Percentiles rank a stretch among this genome's conserved stretches.
Evolutionary conservation across 495 filamentous ascomycete species (phyloP).

Genomic region (Penicillium coprophilum): DNA sequence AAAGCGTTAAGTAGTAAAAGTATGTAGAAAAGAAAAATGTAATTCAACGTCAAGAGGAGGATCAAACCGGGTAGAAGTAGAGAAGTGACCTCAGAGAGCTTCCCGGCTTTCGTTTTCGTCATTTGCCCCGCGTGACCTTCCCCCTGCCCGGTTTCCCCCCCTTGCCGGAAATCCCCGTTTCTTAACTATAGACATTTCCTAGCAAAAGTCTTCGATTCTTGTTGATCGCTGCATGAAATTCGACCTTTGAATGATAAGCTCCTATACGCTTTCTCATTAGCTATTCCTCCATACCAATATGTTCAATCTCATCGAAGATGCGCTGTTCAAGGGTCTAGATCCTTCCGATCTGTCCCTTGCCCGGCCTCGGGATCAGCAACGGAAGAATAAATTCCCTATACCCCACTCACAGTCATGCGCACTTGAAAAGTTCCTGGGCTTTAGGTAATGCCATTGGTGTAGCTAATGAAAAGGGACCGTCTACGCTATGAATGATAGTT

Average conservation of each 20-base stretch:
- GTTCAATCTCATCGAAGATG: neutral
- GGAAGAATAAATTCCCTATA: constrained; percentile 13
- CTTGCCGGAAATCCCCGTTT: constrained; percentile 6
- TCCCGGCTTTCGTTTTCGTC: constrained; percentile 10
- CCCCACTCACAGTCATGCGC: constrained; percentile 14
- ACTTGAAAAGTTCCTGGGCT: constrained; percentile 11
- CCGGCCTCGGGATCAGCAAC: constrained; percentile 15
- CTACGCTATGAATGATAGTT: constrained; percentile 2
- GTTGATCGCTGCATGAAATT: neutral
- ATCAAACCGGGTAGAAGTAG: constrained; percentile 16
- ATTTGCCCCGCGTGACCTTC: constrained; percentile 16
- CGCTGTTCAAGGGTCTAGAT: constrained; percentile 4
- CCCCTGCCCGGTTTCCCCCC: constrained; percentile 7
- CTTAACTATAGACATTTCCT: neutral
- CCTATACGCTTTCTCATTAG: neutral
- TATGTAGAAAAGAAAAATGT: constrained; percentile 1
- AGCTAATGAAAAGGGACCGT: neutral
- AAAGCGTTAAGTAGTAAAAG: constrained; percentile 3
- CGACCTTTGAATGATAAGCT: neutral
- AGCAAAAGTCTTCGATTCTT: neutral
- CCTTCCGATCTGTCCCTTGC: constrained; percentile 2
- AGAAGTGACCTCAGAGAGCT: constrained; percentile 6
- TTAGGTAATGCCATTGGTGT: constrained; percentile 1
- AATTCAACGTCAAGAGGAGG: constrained; percentile 10
- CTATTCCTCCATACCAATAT: neutral